Percentiles rank a stretch among this genome's conserved stretches.
Conservation (phyloP, 495 filamentous ascomycete species). For the Neurospora sp. region DNA sequence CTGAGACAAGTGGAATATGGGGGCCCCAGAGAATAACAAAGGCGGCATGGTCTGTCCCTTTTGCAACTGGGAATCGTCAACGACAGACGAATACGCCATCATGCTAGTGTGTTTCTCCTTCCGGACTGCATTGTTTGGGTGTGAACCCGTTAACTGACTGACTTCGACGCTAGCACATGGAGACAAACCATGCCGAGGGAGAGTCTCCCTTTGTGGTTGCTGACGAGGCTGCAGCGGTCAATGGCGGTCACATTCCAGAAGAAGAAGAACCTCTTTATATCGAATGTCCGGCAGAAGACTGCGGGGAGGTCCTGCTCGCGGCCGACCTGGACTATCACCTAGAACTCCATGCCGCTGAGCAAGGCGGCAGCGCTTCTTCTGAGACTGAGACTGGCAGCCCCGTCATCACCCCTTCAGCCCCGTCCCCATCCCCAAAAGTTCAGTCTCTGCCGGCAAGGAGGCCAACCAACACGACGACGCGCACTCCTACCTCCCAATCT, state of each 20-base stretch:
- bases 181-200: slow-evolving; percentile 42
- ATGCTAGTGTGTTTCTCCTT: slow-evolving; percentile 14
- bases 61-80: slow-evolving; percentile 15
- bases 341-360: slow-evolving; percentile 56
- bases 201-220: slow-evolving; percentile 42
- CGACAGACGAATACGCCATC: slow-evolving; percentile 20
- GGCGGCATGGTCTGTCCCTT: slow-evolving; percentile 18
- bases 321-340: slow-evolving; percentile 59
- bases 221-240: not conserved
- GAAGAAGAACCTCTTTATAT: slow-evolving; percentile 44
- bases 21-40: not conserved
- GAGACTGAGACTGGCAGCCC: not conserved
- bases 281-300: slow-evolving; percentile 60
- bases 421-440: not conserved
- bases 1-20: not conserved
- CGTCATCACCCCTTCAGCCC: not conserved
- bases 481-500: not conserved
- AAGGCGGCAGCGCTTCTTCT: slow-evolving; percentile 11
- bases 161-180: slow-evolving; percentile 38
- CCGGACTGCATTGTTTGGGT: not conserved
- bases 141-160: not conserved
- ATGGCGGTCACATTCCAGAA: slow-evolving; percentile 29
- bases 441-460: not conserved
- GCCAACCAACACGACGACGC: not conserved
- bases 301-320: slow-evolving; percentile 55